These are phyloP conservation scores for Coniochaeta prunicola DNA, from an alignment of 2,329 filamentous ascomycete species.

Conservation along the genomic window DNA sequence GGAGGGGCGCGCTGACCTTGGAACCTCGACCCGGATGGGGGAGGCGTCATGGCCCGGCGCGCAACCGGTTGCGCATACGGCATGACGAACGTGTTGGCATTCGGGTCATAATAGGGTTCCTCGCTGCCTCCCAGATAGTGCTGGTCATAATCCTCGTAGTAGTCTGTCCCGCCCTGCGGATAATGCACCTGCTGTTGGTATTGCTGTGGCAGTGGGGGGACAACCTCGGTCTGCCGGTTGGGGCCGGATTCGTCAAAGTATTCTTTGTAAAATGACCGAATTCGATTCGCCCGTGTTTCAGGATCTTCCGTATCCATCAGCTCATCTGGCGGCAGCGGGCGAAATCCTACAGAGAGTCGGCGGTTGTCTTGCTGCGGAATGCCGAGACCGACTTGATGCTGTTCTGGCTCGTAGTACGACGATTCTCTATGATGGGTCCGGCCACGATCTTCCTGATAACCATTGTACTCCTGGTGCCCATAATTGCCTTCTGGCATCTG, in stretches of 20 bases:
- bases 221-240: background rate
- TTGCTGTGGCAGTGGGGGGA: conserved; percentile 24
- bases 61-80: conserved; percentile 79
- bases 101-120: conserved; percentile 58
- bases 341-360: conserved; percentile 63
- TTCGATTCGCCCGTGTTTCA: conserved; percentile 89
- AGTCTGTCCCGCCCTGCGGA: conserved; percentile 28
- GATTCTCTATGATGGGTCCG: conserved; percentile 24
- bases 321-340: conserved; percentile 82
- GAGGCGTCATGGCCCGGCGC: conserved; percentile 92
- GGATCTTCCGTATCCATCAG: conserved; percentile 76
- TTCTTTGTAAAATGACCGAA: conserved; percentile 98
- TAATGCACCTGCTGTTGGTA: conserved; percentile 13
- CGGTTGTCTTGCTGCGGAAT: conserved; percentile 49
- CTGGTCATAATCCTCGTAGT: conserved; percentile 71
- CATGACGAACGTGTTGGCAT: conserved; percentile 65
- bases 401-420: conserved; percentile 18
- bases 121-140: conserved; percentile 56
- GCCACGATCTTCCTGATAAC: conserved; percentile 25
- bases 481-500: conserved; percentile 9
- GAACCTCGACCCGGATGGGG: conserved; percentile 52
- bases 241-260: conserved; percentile 79
- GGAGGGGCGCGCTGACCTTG: conserved; percentile 28
- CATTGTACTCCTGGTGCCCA: conserved; percentile 17
- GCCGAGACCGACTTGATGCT: conserved; percentile 31